Percentiles rank a stretch among this genome's conserved stretches.
Conservation (phyloP, 306 rosid species). For the Prunus armeniaca region DNA sequence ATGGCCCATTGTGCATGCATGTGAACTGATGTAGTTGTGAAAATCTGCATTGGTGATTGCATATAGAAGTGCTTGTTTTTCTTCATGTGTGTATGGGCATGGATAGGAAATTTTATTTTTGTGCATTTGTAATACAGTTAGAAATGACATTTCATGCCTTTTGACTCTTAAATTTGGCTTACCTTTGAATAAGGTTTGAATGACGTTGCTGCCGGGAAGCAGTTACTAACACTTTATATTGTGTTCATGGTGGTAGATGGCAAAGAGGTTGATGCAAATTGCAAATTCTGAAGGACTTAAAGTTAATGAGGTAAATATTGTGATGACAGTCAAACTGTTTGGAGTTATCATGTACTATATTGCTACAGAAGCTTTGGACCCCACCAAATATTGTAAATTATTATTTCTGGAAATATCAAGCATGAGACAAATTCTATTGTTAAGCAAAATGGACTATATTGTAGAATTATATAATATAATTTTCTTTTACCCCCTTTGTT, state of each 20-base stretch:
- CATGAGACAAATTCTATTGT: not conserved
- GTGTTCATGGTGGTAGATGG: conserved; percentile 73
- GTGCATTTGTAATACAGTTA: not conserved
- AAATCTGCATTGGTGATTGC: not conserved
- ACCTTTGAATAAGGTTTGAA: not conserved
- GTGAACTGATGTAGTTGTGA: too few relatives aligned
- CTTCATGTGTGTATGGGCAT: not conserved
- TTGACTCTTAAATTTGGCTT: not conserved
- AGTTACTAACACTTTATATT: conserved; percentile 15
- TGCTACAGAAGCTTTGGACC: not conserved
- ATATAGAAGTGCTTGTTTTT: not conserved
- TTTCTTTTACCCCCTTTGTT: not conserved
- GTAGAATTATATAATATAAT: not conserved
- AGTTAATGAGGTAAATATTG: conserved; percentile 69
- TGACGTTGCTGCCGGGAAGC: not conserved
- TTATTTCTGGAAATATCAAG: not conserved
- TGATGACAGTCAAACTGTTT: not conserved
- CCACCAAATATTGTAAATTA: not conserved
- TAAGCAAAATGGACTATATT: not conserved
- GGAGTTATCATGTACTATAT: not conserved
- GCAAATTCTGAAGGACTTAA: conserved; percentile 82
- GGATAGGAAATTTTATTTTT: not conserved
- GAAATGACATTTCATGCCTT: not conserved
- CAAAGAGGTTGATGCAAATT: conserved; percentile 77
- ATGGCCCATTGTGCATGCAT: not conserved